Evolutionary conservation across 78 protist species (phyloP).

Genomic region (Dictyostelium citrinum): DNA sequence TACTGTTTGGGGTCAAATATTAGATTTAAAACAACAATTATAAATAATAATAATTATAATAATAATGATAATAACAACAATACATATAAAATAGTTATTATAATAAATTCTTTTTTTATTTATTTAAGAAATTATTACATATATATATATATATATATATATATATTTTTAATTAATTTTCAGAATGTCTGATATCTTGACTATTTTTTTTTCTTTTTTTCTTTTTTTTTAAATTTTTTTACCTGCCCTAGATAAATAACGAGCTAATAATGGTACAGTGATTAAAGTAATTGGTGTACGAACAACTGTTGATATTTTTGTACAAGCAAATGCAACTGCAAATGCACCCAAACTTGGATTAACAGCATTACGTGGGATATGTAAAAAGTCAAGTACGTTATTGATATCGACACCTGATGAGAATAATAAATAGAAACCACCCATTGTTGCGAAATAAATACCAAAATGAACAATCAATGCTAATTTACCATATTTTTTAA

Average conservation of each 20-base stretch:
- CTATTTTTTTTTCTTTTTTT: neutral
- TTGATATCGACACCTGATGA: constrained; percentile 44
- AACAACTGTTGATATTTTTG: constrained; percentile 22
- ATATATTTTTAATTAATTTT: neutral
- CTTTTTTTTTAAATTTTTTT: neutral
- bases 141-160: no score
- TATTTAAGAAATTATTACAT: neutral
- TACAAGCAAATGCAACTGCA: constrained; percentile 56
- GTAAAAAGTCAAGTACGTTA: neutral
- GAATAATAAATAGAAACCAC: constrained; percentile 2
- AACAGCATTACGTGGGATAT: neutral
- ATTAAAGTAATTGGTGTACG: constrained; percentile 41
- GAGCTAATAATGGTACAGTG: constrained; percentile 29
- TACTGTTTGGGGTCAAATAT: constrained; percentile 9
- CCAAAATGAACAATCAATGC: constrained; percentile 47
- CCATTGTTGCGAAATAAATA: constrained; percentile 38
- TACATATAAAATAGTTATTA: neutral
- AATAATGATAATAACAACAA: neutral
- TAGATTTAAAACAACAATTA: constrained; percentile 28
- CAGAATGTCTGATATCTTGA: neutral
- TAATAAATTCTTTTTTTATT: neutral
- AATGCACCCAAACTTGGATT: constrained; percentile 39
- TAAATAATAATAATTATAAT: neutral
- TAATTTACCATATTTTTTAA: constrained; percentile 35
- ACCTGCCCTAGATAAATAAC: constrained; percentile 3